Percentiles rank a stretch among this genome's conserved stretches.
Evolutionary conservation across 139 green algal genomes (phyloP).

Genomic region (Tetradesmus obliquus): DNA sequence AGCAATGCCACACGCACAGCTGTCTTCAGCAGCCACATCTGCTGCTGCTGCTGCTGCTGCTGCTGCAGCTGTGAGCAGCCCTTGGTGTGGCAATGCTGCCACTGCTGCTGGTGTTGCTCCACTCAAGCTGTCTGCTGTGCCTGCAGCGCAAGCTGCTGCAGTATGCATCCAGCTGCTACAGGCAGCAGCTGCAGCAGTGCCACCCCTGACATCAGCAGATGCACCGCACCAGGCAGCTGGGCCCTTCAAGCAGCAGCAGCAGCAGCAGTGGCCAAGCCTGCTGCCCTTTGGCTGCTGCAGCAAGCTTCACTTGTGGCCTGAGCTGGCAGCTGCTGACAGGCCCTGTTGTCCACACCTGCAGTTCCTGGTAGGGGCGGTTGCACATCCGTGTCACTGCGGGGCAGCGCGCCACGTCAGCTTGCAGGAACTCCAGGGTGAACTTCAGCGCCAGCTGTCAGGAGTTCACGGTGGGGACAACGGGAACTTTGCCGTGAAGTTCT

Average conservation of each 20-base stretch:
- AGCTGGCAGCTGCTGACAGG: background rate
- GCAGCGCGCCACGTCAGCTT: background rate
- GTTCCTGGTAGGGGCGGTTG: background rate
- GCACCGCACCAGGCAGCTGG: background rate
- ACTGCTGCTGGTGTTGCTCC: background rate
- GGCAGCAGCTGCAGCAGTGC: background rate
- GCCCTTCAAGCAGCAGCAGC: constrained; percentile 1
- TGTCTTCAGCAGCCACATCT: background rate
- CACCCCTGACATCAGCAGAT: background rate
- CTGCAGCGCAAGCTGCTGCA: background rate
- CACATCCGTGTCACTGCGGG: constrained; percentile 1
- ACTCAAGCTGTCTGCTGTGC: background rate
- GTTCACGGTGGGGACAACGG: background rate
- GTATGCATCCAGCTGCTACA: background rate
- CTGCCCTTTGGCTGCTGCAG: constrained; percentile 26
- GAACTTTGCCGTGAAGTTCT: background rate
- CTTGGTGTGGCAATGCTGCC: background rate
- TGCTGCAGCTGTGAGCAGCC: background rate
- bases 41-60: background rate
- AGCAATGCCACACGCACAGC: background rate
- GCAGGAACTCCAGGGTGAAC: background rate
- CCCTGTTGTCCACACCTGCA: background rate
- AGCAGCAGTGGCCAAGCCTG: constrained; percentile 6
- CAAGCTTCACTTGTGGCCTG: constrained; percentile 31
- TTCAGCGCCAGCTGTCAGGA: background rate